Evolutionary conservation across 768 basidiomycete species (phyloP), one percentile per base, ranked within the genome.

Genomic region (Mycena kentingensis): DNA sequence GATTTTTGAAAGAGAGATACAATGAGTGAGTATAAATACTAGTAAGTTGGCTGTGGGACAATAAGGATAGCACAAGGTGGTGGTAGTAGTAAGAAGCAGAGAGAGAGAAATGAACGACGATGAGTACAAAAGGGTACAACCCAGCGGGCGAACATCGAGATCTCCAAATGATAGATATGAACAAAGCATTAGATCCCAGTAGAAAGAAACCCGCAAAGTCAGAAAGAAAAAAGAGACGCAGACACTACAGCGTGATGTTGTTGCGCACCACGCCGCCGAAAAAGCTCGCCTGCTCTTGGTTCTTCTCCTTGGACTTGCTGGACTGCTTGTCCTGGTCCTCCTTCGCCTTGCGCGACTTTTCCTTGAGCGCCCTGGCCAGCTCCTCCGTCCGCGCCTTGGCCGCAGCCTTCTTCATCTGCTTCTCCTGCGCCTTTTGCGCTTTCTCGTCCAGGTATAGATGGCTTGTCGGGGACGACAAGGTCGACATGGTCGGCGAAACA

Each of bases 291-390:
- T 56, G 57, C 41, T 59, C 61, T 29, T 28, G 21, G 4, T 19
- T 39, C 49, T 46, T 54, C 34, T 59, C 54, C 34, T 49, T 52
- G 19, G 54, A 58, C 51, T 49, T 57, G 46, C 3, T 28, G 24
- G 75, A 77, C 1, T 27, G 49, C 52, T 51, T 64, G 38, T 76
- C 74, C 12, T 51, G 49, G 7, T 65, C 63, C 2, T 66, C 63
- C 6, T 63, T 62, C 12, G 70, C 71, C 52, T 54, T 70, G 60
- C 66, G 64, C 56, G 61, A 63, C 15, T 64, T 68, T 45, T 70
- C 69, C 63, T 74, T 77, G 55, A 80, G 68, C 41, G 77, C 70
- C 49, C 68, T 61, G n/a, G 79, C 78, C 27, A 80, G 67, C 45
- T 70, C 70, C 51, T 77, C 74, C 27, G 65, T 67, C 57, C 65